Conservation (phyloP, 495 filamentous ascomycete species). For the Cenococcum geophilum region DNA sequence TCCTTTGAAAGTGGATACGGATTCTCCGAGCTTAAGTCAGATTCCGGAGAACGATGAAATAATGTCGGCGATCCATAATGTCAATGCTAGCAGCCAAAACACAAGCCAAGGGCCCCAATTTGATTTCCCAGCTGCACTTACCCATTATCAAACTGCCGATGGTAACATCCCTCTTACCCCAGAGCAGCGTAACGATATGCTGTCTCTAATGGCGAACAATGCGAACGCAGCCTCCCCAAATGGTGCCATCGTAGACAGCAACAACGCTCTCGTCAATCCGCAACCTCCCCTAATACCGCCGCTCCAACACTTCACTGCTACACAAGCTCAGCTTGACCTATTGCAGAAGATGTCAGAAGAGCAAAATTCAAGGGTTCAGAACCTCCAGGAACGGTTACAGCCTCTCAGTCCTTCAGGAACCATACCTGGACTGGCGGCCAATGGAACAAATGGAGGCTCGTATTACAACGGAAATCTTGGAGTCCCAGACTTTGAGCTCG, state of each 20-base stretch:
- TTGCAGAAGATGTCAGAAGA: constrained; percentile 66
- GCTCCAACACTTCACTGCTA: constrained; percentile 47
- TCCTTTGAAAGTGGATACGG: constrained; percentile 28
- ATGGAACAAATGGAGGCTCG: neutral
- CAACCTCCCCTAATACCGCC: constrained; percentile 55
- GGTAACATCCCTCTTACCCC: constrained; percentile 64
- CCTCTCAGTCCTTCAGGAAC: constrained; percentile 72
- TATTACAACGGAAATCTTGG: constrained; percentile 4
- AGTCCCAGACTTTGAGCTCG: neutral
- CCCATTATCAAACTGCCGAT: constrained; percentile 57
- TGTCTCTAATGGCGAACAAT: constrained; percentile 65
- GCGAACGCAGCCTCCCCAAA: constrained; percentile 32
- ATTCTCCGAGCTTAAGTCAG: constrained; percentile 26
- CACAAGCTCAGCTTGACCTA: constrained; percentile 65
- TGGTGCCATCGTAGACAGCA: constrained; percentile 30
- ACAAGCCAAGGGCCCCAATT: constrained; percentile 44
- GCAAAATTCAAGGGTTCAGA: constrained; percentile 63
- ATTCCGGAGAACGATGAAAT: constrained; percentile 56
- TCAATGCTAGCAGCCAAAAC: constrained; percentile 39
- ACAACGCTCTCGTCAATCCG: constrained; percentile 57
- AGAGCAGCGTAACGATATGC: constrained; percentile 72
- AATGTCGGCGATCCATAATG: constrained; percentile 59
- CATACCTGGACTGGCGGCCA: constrained; percentile 59
- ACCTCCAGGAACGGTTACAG: constrained; percentile 62
- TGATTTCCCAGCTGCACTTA: constrained; percentile 72